These are phyloP conservation scores for Phytophthora multivora DNA, from an alignment of 352 stramenopile genomes.

Conservation along the genomic window DNA sequence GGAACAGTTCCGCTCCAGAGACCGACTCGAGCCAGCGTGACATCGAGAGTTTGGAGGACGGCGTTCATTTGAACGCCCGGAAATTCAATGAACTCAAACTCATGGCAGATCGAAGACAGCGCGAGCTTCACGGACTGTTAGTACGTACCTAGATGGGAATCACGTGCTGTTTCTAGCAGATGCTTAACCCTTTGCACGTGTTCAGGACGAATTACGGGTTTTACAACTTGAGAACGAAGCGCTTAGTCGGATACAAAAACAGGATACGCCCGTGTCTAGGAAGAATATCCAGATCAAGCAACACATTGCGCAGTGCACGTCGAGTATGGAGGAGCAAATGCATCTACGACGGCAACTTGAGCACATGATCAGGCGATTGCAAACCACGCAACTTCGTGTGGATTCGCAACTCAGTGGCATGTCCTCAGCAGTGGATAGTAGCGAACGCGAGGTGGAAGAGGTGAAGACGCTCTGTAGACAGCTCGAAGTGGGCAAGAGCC, in stretches of 20 bases:
- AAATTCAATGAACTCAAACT: slow-evolving; percentile 88
- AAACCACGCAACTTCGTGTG: slow-evolving; percentile 75
- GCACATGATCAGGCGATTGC: slow-evolving; percentile 82
- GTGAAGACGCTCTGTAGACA: slow-evolving; percentile 78
- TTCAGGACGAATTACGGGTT: slow-evolving; percentile 66
- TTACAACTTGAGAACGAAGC: slow-evolving; percentile 76
- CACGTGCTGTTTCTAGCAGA: neutral
- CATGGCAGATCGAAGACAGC: slow-evolving; percentile 60
- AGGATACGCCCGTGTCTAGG: slow-evolving; percentile 77
- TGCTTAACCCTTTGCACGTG: neutral
- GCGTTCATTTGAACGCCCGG: slow-evolving; percentile 67
- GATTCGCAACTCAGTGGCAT: slow-evolving; percentile 74
- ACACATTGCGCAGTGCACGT: slow-evolving; percentile 70
- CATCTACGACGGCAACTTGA: slow-evolving; percentile 71
- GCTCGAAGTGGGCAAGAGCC: slow-evolving; percentile 76
- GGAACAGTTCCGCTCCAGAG: slow-evolving; percentile 33
- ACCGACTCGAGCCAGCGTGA: slow-evolving; percentile 55
- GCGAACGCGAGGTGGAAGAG: slow-evolving; percentile 66
- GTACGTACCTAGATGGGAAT: slow-evolving; percentile 18
- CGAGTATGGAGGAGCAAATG: slow-evolving; percentile 84
- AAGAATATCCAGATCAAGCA: slow-evolving; percentile 70
- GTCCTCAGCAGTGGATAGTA: slow-evolving; percentile 67
- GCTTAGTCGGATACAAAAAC: slow-evolving; percentile 75
- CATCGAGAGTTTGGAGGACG: slow-evolving; percentile 71
- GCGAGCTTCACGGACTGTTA: slow-evolving; percentile 66